Conservation (phyloP, 2,329 filamentous ascomycete species). For the Aspergillus proliferans region DNA sequence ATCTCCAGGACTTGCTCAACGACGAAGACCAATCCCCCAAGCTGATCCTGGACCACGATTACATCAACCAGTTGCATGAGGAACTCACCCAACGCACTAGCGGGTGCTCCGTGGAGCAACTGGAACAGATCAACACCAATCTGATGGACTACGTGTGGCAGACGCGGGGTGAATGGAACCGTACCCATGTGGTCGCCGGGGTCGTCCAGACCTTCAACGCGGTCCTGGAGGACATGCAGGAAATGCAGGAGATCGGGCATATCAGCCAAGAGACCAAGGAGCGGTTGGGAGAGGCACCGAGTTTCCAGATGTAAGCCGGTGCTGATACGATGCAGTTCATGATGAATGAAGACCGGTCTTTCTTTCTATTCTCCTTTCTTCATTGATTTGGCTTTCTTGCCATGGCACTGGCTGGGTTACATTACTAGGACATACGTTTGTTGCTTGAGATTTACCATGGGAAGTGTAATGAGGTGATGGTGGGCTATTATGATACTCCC, state of each 20-base stretch:
- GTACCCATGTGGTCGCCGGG: slow-evolving; percentile 61
- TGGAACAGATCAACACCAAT: slow-evolving; percentile 86
- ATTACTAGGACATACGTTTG: slow-evolving; percentile 3
- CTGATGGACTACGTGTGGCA: slow-evolving; percentile 90
- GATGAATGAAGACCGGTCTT: neutral
- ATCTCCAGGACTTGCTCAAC: slow-evolving; percentile 30
- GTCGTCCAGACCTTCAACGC: slow-evolving; percentile 70
- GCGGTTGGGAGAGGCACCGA: slow-evolving; percentile 18
- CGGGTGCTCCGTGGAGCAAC: slow-evolving; percentile 81
- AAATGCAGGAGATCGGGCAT: slow-evolving; percentile 42
- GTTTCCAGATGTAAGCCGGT: slow-evolving; percentile 7
- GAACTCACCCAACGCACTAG: slow-evolving; percentile 62
- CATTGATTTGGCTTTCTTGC: slow-evolving; percentile 7
- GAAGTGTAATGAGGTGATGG: slow-evolving; percentile 13
- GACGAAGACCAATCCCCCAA: slow-evolving; percentile 25
- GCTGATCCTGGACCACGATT: slow-evolving; percentile 40
- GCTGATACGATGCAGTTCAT: neutral
- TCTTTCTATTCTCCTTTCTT: slow-evolving; percentile 3
- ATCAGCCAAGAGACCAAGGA: slow-evolving; percentile 31
- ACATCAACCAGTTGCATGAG: slow-evolving; percentile 54
- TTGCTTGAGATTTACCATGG: slow-evolving; percentile 2
- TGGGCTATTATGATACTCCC: slow-evolving; percentile 5
- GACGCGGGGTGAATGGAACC: slow-evolving; percentile 73
- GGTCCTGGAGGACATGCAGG: slow-evolving; percentile 51
- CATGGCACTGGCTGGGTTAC: slow-evolving; percentile 2